phyloP scores from a whole-genome alignment of 805 yeast species.

The Yamadazyma takamatsuzukensis region DNA sequence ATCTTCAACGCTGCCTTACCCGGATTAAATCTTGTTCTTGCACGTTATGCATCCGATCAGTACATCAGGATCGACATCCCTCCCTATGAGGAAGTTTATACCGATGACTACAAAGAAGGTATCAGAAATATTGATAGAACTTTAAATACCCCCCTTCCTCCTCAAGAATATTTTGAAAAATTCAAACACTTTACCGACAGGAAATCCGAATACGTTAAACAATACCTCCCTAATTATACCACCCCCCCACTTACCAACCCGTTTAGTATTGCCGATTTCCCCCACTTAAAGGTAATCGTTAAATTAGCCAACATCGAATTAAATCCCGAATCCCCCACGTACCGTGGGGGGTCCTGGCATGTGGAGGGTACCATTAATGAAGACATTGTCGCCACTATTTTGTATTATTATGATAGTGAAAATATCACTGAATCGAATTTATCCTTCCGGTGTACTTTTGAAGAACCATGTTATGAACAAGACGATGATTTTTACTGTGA shows the following conservation, averaged over 20 bases:
- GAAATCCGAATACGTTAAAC: too few species aligned
- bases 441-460: constrained; percentile 23
- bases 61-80: constrained; percentile 14
- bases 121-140: too few species aligned
- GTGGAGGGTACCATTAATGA: constrained; percentile 39
- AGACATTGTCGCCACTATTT: constrained; percentile 36
- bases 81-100: constrained; percentile 12
- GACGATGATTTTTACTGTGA: constrained; percentile 21
- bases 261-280: constrained; percentile 10
- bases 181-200: too few species aligned
- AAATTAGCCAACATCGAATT: constrained; percentile 38
- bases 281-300: constrained; percentile 31
- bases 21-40: constrained; percentile 24
- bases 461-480: constrained; percentile 33
- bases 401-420: constrained; percentile 37
- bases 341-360: constrained; percentile 41
- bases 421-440: constrained; percentile 32
- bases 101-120: constrained; percentile 15
- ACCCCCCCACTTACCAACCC: too few species aligned
- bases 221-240: too few species aligned
- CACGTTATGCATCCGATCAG: constrained; percentile 17
- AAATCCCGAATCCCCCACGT: constrained; percentile 36
- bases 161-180: too few species aligned
- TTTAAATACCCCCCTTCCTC: too few species aligned
- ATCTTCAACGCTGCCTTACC: constrained; percentile 28